These are phyloP conservation scores for Myxozyma melibiosi DNA, from an alignment of 805 yeast species.

Conservation along the genomic window DNA sequence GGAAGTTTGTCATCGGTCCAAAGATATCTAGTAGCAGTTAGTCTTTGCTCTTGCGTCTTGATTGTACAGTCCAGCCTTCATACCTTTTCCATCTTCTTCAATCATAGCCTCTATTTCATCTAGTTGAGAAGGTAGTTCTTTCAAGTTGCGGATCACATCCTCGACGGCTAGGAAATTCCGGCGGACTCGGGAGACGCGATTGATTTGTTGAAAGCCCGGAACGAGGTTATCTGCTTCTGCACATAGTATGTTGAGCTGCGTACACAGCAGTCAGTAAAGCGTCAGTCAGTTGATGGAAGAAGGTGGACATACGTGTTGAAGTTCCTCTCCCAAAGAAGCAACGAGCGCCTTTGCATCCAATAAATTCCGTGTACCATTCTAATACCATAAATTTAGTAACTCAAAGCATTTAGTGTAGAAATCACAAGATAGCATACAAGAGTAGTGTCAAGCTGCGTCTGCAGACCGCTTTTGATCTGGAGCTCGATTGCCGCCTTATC, in stretches of 20 bases:
- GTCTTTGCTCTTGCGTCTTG: background rate
- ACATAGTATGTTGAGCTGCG: constrained; percentile 23
- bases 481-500: constrained; percentile 77
- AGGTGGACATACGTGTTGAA: constrained; percentile 4
- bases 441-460: constrained; percentile 61
- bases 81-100: constrained; percentile 45
- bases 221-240: constrained; percentile 45
- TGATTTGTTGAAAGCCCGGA: constrained; percentile 67
- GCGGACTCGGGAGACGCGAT: constrained; percentile 57
- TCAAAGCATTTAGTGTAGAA: background rate
- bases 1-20: constrained; percentile 53
- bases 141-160: constrained; percentile 62
- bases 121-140: constrained; percentile 55
- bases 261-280: background rate
- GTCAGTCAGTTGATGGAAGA: background rate
- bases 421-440: constrained; percentile 38
- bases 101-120: constrained; percentile 56
- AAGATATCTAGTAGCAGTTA: constrained; percentile 15
- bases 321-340: constrained; percentile 4
- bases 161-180: constrained; percentile 73
- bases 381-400: background rate
- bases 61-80: background rate
- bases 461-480: constrained; percentile 71
- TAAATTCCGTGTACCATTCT: constrained; percentile 17
- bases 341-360: constrained; percentile 12